Conservation (phyloP, 2,329 filamentous ascomycete genomes). For the Ceratocystis harringtonii region DNA sequence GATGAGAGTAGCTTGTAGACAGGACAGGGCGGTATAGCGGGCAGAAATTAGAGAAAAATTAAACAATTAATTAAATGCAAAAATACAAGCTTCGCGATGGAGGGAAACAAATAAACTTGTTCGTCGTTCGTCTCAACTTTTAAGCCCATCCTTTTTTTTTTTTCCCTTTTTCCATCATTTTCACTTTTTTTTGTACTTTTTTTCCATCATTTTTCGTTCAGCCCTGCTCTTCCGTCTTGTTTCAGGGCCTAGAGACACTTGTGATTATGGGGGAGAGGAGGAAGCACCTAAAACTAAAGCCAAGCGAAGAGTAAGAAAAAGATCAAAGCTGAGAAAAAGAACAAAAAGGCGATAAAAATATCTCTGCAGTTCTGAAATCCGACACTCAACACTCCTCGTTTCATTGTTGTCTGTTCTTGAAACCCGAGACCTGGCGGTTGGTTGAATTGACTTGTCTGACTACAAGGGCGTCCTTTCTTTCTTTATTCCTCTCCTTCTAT, state of each 20-base stretch:
- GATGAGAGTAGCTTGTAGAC: background rate
- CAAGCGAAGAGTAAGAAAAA: background rate
- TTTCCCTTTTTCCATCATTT: background rate
- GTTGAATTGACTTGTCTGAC: background rate
- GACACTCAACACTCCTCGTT: background rate
- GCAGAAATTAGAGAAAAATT: conserved; percentile 3
- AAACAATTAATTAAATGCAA: conserved; percentile 1
- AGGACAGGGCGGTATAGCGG: background rate
- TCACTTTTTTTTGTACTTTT: background rate
- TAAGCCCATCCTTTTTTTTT: background rate
- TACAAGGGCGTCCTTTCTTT: background rate
- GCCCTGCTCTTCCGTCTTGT: background rate
- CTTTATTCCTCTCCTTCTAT: background rate
- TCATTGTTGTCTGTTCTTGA: background rate
- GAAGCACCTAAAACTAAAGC: background rate
- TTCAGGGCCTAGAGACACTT: background rate
- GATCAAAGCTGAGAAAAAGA: background rate
- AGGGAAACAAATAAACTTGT: background rate
- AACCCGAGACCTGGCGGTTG: background rate
- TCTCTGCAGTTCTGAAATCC: background rate
- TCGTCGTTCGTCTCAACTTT: background rate
- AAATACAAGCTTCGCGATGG: background rate
- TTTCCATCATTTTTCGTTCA: background rate
- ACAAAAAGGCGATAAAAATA: background rate
- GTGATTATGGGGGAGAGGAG: background rate